Base-by-base conservation (phyloP, 2,329 filamentous ascomycete genomes). In the Diaporthe caulivora region DNA sequence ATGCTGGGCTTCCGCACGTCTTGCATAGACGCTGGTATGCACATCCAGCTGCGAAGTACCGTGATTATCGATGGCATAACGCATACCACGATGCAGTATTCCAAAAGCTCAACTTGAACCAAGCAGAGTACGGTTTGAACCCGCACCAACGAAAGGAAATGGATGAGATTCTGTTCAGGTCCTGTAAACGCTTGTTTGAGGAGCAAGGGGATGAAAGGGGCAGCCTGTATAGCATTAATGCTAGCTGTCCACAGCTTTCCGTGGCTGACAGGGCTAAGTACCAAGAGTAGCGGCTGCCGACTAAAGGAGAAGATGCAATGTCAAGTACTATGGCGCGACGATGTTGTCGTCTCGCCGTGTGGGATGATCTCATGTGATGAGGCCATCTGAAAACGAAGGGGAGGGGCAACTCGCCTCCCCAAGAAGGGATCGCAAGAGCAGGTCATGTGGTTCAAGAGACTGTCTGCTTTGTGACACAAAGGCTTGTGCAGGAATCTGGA, bases 281-380 rank as follows among this genome's bases (percentile, higher is more conserved):
- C 47, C 47, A 18, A 26, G 2, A 26, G 13, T n/a, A 51, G 29
- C n/a, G 31, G 15, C n/a, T 42, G 55, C 34, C 34, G 13, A 53
- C 9, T 11, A 18, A 40, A 40, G 15, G 13, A 37, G 17, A 24
- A 40, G 3, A 26, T 11, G 31, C 62, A 47, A 67, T 13, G 17
- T 24, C n/a, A 24, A 40, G 47, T 37, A 67, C 47, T 31, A 53
- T 67, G 62, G 62, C 49, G n/a, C 62, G 21, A 53, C 31, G 8
- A 67, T n/a, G 21, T 37, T 26, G 31, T 26, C 51, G 34, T 53
- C 62, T 40, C 62, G 47, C 47, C 62, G 62, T 8, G 47, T 53
- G 47, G 49, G 31, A 10, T 53, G 62, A 67, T 40, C 47, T 17
- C 62, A 67, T 67, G 62, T 53, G 47, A 53, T 40, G 62, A 40